Conservation (phyloP, 768 basidiomycete species). For the Kockovaella imperatae region DNA sequence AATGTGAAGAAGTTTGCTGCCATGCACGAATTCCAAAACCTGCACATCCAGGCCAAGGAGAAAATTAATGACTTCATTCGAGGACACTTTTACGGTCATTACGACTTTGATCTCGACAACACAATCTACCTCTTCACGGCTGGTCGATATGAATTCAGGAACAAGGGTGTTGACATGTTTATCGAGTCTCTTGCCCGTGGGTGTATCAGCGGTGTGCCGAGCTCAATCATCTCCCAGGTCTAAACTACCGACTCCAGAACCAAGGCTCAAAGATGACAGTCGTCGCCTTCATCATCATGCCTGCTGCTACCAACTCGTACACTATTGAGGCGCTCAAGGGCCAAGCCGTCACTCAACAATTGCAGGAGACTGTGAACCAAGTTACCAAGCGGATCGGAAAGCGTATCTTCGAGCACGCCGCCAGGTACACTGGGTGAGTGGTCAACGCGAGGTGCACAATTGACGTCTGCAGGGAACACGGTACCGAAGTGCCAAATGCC, state of each 20-base stretch:
- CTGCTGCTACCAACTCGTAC: constrained; percentile 89
- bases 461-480: constrained; percentile 55
- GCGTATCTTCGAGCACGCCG: constrained; percentile 87
- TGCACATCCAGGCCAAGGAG: constrained; percentile 84
- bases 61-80: constrained; percentile 98
- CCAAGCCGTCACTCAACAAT: constrained; percentile 93
- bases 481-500: constrained; percentile 61
- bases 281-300: constrained; percentile 99
- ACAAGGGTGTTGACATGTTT: constrained; percentile 99
- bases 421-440: constrained; percentile 77
- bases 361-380: constrained; percentile 90
- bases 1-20: constrained; percentile 99
- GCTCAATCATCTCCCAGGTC: constrained; percentile 34
- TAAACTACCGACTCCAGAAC: constrained; percentile 61
- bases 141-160: constrained; percentile 97
- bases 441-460: neutral
- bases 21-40: constrained; percentile 93
- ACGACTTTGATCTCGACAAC: constrained; percentile 85
- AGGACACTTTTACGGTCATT: constrained; percentile 96
- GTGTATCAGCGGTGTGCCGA: constrained; percentile 9
- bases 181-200: constrained; percentile 86
- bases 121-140: constrained; percentile 86
- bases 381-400: constrained; percentile 89
- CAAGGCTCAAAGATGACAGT: constrained; percentile 71
- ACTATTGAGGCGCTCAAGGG: constrained; percentile 95